Evolutionary conservation across 768 basidiomycete species (phyloP).

Genomic region (Gloeophyllum trabeum): DNA sequence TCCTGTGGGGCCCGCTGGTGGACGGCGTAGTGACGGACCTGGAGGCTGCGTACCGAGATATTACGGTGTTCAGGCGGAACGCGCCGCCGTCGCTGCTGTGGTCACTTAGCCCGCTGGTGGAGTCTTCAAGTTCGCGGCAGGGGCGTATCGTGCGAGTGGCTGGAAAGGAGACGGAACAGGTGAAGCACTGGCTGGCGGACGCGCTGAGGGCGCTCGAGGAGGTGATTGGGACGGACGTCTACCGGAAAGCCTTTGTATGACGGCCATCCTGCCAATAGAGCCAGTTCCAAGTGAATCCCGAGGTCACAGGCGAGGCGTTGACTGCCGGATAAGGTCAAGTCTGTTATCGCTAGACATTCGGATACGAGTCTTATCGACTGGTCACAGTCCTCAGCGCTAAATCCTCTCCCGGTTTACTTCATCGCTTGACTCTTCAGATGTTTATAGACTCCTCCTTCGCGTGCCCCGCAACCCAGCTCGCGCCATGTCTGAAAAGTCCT

Average conservation of each 20-base stretch:
- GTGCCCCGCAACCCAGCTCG: neutral
- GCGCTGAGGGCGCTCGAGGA: constrained; percentile 38
- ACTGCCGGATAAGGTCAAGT: no score
- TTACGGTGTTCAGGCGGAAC: constrained; percentile 48
- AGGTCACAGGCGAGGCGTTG: no score
- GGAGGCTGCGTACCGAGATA: constrained; percentile 32
- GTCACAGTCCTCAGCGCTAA: no score
- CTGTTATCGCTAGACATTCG: no score
- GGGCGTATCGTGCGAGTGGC: constrained; percentile 64
- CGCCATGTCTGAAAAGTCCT: no score
- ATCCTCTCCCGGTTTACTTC: no score
- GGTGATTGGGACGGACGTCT: constrained; percentile 53
- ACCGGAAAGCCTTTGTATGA: constrained; percentile 48
- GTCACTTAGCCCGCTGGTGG: constrained; percentile 58
- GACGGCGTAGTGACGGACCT: constrained; percentile 36
- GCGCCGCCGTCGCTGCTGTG: constrained; percentile 61
- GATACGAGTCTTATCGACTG: no score
- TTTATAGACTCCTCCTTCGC: neutral
- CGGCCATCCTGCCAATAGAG: no score
- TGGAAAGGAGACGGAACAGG: constrained; percentile 65
- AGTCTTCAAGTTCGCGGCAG: constrained; percentile 15
- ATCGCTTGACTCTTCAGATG: neutral
- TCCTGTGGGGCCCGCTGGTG: constrained; percentile 65
- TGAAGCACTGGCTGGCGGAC: constrained; percentile 57
- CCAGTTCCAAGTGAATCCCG: no score